phyloP scores from a whole-genome alignment of 2,329 filamentous ascomycete species.

The Penicillium sp. region DNA sequence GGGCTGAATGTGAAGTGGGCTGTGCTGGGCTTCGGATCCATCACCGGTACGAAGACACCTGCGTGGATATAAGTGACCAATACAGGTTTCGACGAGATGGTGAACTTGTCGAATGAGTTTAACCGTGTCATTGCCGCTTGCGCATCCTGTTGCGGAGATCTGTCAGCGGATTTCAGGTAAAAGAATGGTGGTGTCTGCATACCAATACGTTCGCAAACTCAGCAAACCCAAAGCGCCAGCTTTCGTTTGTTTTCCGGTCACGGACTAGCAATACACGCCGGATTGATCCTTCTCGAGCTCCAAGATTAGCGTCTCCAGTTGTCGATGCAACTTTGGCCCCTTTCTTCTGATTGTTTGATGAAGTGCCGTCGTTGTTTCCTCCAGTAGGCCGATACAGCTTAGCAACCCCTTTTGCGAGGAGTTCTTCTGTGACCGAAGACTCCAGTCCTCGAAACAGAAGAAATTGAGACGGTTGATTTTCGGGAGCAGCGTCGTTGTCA shows the following conservation, averaged over 20 bases:
- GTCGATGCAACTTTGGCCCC: constrained; percentile 56
- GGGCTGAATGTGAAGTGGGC: constrained; percentile 69
- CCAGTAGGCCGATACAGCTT: constrained; percentile 66
- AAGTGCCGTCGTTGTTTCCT: constrained; percentile 35
- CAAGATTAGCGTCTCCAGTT: constrained; percentile 62
- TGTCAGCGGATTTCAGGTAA: constrained; percentile 4
- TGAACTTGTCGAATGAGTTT: constrained; percentile 72
- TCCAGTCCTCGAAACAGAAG: constrained; percentile 73
- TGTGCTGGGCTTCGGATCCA: constrained; percentile 60
- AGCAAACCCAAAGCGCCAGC: constrained; percentile 79
- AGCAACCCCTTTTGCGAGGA: constrained; percentile 70
- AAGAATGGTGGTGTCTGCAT: constrained; percentile 7
- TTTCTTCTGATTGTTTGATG: constrained; percentile 45
- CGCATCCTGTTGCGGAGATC: constrained; percentile 56
- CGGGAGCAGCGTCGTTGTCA: constrained; percentile 56
- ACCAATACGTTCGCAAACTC: constrained; percentile 74
- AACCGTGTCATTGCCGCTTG: constrained; percentile 72
- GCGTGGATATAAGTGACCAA: constrained; percentile 75
- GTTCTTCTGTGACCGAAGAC: constrained; percentile 68
- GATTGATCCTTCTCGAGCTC: constrained; percentile 72
- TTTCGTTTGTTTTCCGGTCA: constrained; percentile 69
- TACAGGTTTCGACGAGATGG: constrained; percentile 72
- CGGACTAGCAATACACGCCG: constrained; percentile 76
- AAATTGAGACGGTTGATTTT: constrained; percentile 70
- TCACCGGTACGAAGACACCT: constrained; percentile 79